Percentiles rank a stretch among this genome's conserved stretches.
Evolutionary conservation across 2,329 filamentous ascomycete genomes (phyloP).

Genomic region (Phialemonium atrogriseum): DNA sequence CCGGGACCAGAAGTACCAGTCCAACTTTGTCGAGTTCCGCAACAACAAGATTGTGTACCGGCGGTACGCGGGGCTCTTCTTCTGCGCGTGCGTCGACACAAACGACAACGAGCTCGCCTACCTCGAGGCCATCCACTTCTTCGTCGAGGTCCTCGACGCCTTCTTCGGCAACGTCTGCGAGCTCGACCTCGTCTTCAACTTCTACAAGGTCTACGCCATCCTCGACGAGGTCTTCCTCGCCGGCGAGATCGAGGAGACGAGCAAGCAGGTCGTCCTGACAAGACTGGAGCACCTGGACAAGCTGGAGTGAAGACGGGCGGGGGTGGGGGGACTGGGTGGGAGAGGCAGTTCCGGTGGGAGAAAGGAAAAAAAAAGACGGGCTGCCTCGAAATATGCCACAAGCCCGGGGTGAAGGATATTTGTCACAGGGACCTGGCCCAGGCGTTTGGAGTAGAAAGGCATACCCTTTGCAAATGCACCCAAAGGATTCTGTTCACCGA

Average conservation of each 20-base stretch:
- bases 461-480: too few species aligned
- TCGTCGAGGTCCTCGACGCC: conserved; percentile 95
- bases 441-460: too few species aligned
- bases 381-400: too few species aligned
- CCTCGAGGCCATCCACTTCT: conserved; percentile 97
- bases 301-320: conserved; percentile 58
- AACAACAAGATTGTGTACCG: conserved; percentile 97
- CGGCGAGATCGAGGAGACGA: conserved; percentile 97
- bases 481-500: too few species aligned
- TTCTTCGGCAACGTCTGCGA: conserved; percentile 99
- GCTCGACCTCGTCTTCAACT: conserved; percentile 80
- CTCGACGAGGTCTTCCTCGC: conserved; percentile 97
- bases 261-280: conserved; percentile 94
- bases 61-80: conserved; percentile 95
- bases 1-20: conserved; percentile 98
- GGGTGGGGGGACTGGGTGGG: too few species aligned
- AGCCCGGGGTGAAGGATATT: too few species aligned
- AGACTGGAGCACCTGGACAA: conserved; percentile 93
- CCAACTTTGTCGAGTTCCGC: conserved; percentile 96
- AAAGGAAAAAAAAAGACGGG: not conserved
- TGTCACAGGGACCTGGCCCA: too few species aligned
- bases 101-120: conserved; percentile 98
- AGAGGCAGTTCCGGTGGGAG: too few species aligned
- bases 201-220: conserved; percentile 91
- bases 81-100: conserved; percentile 97